These are phyloP conservation scores for Exophiala bonariae DNA, from an alignment of 2,329 filamentous ascomycete species.

Conservation along the genomic window DNA sequence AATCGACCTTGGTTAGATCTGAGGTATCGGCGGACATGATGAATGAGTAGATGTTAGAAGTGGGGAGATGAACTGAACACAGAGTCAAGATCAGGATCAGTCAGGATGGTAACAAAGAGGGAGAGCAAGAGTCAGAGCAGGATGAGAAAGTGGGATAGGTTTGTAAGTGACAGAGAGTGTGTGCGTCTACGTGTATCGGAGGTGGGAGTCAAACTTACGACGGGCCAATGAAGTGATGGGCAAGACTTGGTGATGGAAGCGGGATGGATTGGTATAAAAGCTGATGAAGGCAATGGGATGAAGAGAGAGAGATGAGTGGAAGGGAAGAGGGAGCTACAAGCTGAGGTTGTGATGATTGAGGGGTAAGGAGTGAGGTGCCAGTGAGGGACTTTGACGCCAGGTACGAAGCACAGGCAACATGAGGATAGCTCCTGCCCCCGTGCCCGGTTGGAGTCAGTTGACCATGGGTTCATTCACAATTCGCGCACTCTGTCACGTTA, in stretches of 20 bases:
- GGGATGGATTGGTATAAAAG: slow-evolving; percentile 5
- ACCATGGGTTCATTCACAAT: slow-evolving; percentile 4
- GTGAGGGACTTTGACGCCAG: not conserved
- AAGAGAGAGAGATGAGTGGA: slow-evolving; percentile 2
- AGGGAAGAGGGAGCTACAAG: slow-evolving; percentile 1
- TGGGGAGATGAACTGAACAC: not conserved
- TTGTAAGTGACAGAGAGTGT: not conserved
- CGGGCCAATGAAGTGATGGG: slow-evolving; percentile 12
- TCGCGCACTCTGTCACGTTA: slow-evolving; percentile 4
- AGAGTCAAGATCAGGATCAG: no score
- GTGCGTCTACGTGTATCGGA: no score
- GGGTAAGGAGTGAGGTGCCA: slow-evolving; percentile 9
- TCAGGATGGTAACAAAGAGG: not conserved
- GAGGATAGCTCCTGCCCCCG: not conserved
- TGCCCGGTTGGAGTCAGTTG: slow-evolving; percentile 12
- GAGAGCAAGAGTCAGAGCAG: not conserved
- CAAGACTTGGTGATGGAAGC: slow-evolving; percentile 2
- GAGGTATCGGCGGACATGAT: slow-evolving; percentile 30
- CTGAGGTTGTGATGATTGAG: slow-evolving; percentile 15
- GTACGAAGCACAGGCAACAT: slow-evolving; percentile 6
- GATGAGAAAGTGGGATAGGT: not conserved
- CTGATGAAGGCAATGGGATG: slow-evolving; percentile 1
- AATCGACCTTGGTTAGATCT: slow-evolving; percentile 75
- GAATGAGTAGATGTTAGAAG: slow-evolving; percentile 6
- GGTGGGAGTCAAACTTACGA: slow-evolving; percentile 8